A percentile compares a stretch with the other conserved stretches of the same genome.
These are phyloP conservation scores for Aphanomyces astaci DNA, from an alignment of 352 stramenopile genomes.

Conservation along the genomic window DNA sequence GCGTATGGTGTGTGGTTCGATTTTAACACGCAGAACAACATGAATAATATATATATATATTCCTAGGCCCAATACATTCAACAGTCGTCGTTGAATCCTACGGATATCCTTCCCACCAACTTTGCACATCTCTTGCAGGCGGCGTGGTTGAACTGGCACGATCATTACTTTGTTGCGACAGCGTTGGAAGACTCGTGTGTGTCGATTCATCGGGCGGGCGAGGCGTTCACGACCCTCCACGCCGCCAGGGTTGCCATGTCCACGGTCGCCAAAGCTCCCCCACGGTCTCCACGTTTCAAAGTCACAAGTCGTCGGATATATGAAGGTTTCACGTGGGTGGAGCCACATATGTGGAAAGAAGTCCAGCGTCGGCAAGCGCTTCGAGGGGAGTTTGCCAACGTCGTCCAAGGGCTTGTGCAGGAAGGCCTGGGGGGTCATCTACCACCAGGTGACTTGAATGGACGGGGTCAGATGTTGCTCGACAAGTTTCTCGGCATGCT, in stretches of 20 bases:
- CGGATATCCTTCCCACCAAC: neutral
- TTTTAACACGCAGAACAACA: too few species aligned
- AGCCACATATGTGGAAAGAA: constrained; percentile 4
- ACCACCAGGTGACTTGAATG: neutral
- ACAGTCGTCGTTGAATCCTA: neutral
- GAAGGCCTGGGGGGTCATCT: neutral
- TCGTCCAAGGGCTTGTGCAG: neutral
- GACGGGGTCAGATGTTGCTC: neutral
- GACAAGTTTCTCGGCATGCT: neutral
- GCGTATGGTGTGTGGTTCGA: too few species aligned
- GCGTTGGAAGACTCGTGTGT: neutral
- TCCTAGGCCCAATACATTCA: neutral
- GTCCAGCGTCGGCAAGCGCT: neutral
- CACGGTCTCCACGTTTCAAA: too few species aligned
- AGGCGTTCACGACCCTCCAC: neutral
- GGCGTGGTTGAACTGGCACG: neutral
- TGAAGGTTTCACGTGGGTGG: too few species aligned
- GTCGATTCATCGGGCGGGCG: neutral
- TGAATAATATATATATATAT: too few species aligned
- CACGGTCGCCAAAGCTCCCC: neutral
- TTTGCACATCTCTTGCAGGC: neutral
- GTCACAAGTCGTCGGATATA: too few species aligned
- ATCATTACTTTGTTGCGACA: constrained; percentile 10
- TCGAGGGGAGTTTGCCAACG: neutral
- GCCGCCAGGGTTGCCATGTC: neutral